Evolutionary conservation across 805 yeast genomes (phyloP).

Genomic region (Kregervanrija delftensis): DNA sequence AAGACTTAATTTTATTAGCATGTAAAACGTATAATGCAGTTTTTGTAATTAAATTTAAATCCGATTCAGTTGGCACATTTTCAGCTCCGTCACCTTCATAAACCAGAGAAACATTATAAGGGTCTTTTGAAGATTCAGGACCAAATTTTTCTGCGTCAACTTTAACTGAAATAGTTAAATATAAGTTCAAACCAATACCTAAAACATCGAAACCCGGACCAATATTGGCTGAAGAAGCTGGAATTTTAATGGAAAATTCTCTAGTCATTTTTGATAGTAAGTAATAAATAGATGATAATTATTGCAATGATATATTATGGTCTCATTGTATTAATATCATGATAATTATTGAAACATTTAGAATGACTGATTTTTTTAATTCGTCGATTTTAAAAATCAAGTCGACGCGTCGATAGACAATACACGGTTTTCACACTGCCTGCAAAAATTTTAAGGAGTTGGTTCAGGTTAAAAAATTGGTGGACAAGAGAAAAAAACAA

Average conservation of each 20-base stretch:
- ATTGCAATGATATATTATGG: too few species aligned
- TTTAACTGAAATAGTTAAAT: conserved; percentile 59
- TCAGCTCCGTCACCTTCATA: conserved; percentile 76
- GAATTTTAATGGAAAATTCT: conserved; percentile 63
- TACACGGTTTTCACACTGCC: too few species aligned
- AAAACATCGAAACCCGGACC: conserved; percentile 98
- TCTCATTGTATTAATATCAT: too few species aligned
- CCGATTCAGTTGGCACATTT: conserved; percentile 71
- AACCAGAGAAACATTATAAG: conserved; percentile 59
- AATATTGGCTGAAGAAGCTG: conserved; percentile 96
- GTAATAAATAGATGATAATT: too few species aligned
- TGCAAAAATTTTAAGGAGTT: too few species aligned
- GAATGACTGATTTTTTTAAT: too few species aligned
- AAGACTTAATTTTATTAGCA: conserved; percentile 65
- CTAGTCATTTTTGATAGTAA: conserved; percentile 31
- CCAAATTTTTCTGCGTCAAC: conserved; percentile 44
- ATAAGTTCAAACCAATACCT: conserved; percentile 82
- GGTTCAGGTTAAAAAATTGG: too few species aligned
- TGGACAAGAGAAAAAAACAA: neutral
- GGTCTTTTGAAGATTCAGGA: conserved; percentile 44
- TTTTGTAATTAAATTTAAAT: conserved; percentile 79
- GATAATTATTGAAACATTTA: too few species aligned
- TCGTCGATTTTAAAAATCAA: too few species aligned
- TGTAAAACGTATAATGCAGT: conserved; percentile 89
- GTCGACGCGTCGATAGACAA: too few species aligned